Evolutionary conservation across 768 basidiomycete species (phyloP).

Genomic region (Termitomyces sp.): DNA sequence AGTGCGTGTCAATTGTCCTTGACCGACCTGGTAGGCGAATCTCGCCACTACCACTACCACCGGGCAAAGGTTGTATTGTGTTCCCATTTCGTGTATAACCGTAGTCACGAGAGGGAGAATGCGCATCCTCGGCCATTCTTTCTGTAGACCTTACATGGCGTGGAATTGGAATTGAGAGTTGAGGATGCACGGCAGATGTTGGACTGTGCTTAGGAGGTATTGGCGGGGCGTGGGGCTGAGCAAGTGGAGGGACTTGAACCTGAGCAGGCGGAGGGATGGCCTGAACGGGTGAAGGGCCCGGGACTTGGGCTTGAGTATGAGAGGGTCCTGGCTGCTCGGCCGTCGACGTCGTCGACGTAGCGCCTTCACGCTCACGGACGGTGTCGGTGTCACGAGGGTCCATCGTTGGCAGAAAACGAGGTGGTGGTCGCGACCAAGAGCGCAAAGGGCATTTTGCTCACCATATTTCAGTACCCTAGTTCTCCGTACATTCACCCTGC

Average conservation of each 20-base stretch:
- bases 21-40: constrained; percentile 12
- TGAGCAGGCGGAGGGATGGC: background rate
- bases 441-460: background rate
- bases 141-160: constrained; percentile 12
- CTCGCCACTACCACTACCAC: constrained; percentile 5
- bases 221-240: background rate
- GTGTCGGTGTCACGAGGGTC: constrained; percentile 7
- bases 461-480: background rate
- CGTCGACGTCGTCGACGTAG: background rate
- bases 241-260: background rate
- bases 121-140: constrained; percentile 3
- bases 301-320: background rate
- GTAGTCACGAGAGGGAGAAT: background rate
- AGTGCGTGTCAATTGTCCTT: constrained; percentile 16
- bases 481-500: background rate
- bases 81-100: constrained; percentile 7
- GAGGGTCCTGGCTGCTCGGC: background rate
- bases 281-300: background rate
- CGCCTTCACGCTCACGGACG: constrained; percentile 8
- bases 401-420: constrained; percentile 5
- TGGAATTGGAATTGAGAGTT: background rate
- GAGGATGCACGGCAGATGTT: constrained; percentile 2
- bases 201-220: constrained; percentile 6
- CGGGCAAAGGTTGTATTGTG: constrained; percentile 19
- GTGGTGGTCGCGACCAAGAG: constrained; percentile 3